Evolutionary conservation across 176 grass and related monocot genomes (phyloP).

Genomic region (Lolium rigidum): DNA sequence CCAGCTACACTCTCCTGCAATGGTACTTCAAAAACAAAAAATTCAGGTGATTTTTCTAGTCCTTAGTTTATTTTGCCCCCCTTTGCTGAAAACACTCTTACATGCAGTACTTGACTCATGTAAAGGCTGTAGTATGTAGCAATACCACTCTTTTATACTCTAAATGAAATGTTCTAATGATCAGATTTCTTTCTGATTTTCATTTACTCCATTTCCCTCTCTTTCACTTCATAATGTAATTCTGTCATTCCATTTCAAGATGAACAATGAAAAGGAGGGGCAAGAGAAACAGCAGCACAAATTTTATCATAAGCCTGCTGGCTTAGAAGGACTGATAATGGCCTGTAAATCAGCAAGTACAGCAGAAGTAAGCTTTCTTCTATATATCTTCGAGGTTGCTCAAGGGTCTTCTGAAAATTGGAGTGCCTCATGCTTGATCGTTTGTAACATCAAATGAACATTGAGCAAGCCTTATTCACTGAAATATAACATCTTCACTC

Average conservation of each 20-base stretch:
- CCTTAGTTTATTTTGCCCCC: not conserved
- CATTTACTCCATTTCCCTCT: not conserved
- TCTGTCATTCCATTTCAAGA: conserved; percentile 9
- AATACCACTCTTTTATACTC: not conserved
- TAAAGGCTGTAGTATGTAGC: not conserved
- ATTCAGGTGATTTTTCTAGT: conserved; percentile 47
- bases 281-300: conserved; percentile 46
- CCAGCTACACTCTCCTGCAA: conserved; percentile 41
- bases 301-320: conserved; percentile 53
- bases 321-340: conserved; percentile 65
- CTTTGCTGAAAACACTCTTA: conserved; percentile 17
- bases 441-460: no score
- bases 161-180: conserved; percentile 7
- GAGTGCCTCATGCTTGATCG: no score
- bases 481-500: no score
- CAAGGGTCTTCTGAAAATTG: not conserved
- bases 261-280: conserved; percentile 38
- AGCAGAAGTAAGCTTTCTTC: conserved; percentile 60
- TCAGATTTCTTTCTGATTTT: not conserved
- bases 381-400: conserved; percentile 18
- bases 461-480: no score
- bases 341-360: conserved; percentile 55
- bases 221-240: not conserved
- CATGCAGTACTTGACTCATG: no score
- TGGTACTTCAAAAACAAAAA: conserved; percentile 45